Base-by-base conservation (phyloP, 2,329 filamentous ascomycete species). In the Diaporthe amygdali region DNA sequence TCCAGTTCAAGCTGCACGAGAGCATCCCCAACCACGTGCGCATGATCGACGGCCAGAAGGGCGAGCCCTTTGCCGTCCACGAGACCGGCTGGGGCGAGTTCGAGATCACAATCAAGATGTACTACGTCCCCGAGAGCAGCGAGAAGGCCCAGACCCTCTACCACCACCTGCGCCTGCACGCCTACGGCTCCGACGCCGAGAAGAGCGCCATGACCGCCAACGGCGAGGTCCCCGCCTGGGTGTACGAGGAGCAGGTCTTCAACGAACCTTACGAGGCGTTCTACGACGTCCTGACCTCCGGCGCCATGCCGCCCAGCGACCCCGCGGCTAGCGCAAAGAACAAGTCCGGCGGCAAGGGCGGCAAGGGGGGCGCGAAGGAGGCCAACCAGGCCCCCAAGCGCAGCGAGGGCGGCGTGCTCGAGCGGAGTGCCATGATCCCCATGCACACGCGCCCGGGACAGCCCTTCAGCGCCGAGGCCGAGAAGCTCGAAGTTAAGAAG, bases 41-140 rank as follows among this genome's bases (percentile, higher is more conserved):
- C 76, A 97, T 93, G 80, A 87, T 96, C 78, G 95, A 97, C 78
- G 89, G 90, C 72, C 89, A 93, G 64, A 82, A 84, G 0, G 85
- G 86, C n/a, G 87, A 89, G 73, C 78, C 95, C 14, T 99, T 98
- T 78, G 87, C 94, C 78, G 93, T 98, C 73, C 90, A 90, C 74
- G 96, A 98, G 82, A 98, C 96, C 0, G 96, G 96, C 61, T 99
- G 97, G 94, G 96, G 96, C 78, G 96, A 98, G 83, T 99, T 99
- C 84, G 94, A 96, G 81, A 97, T 99, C 78, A 94, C 95, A 74
- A 93, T 99, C 79, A 95, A 97, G 79, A 88, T 99, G 54, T 97
- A 97, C 85, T 99, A 98, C 82, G 91, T 94, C 69, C 91, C 93
- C 69, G 93, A 97, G 79, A 93, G 92, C 46, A 91, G 90, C 77